Evolutionary conservation across 140 eudicot species (phyloP), one percentile per base, ranked within the genome.

Genomic region (Ambrosia hybrid): DNA sequence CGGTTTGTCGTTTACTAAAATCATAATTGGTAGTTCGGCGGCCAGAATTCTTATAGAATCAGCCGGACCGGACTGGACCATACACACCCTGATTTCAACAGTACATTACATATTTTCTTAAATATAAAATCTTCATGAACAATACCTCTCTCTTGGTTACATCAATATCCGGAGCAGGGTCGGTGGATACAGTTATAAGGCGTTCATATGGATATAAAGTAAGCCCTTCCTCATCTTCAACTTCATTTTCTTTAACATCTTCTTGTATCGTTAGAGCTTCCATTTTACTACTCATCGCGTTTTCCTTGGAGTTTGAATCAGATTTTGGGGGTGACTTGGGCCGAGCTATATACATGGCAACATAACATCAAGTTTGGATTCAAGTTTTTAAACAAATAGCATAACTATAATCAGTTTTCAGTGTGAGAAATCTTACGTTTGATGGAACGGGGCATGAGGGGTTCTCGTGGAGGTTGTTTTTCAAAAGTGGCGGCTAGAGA

Each of bases 181-280:
- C 87, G 7, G 87, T 52, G 14, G 97, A 86, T 34, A 73, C 33
- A 1, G 90, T 91, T 49, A 36, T 94, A 59, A 94, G 96, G 16
- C 97, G 97, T 1, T 90, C 99, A 49, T 84, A 94, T 41, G 99
- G 97, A 77, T 83, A 70, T 66, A 81, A 72, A 39, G 88, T 76
- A 41, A 94, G 96, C 62, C 96, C 96, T 79, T 91, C 99, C 62
- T 94, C 97, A 67, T 94, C 99, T 65, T 94, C 99, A 72, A 84
- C 86, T 45, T 94, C 99, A 69, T 70, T 89, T 73, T 94, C 99
- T 73, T 86, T 86, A 14, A 85, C 87, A 77, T 94, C 99, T 83
- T 94, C 99, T 70, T 88, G 80, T 81, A 94, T 86, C 12, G 97
- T 86, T 63, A 78, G 81, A 48, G 84, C 39, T 79, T 87, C 95